A percentile compares a stretch with the other conserved stretches of the same genome.
Evolutionary conservation across 257 asterid genomes (phyloP).

Genomic region (Solanum microdontum): DNA sequence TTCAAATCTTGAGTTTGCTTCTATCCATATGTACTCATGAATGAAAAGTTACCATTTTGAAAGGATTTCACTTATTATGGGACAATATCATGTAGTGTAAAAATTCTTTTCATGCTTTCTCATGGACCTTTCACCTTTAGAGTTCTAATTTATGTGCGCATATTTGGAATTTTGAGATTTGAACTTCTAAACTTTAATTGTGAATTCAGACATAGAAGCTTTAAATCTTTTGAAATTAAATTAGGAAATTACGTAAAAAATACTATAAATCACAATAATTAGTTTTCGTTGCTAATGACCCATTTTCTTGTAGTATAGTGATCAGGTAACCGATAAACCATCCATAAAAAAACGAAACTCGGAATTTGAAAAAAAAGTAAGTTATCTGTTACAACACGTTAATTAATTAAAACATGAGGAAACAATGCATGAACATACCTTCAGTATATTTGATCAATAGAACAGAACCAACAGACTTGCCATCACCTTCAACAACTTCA

Average conservation of each 20-base stretch:
- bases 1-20: too few relatives aligned
- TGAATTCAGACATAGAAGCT: too few relatives aligned
- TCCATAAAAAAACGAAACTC: background rate
- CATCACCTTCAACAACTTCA: slow-evolving; percentile 75
- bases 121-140: too few relatives aligned
- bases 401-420: background rate
- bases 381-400: background rate
- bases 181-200: too few relatives aligned
- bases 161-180: too few relatives aligned
- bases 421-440: slow-evolving; percentile 21
- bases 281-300: background rate
- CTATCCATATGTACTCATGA: background rate
- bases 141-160: background rate
- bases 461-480: slow-evolving; percentile 49
- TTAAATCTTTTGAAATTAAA: too few relatives aligned
- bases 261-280: too few relatives aligned
- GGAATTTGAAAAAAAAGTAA: background rate
- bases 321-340: background rate
- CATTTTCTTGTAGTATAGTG: background rate
- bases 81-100: background rate
- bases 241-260: too few relatives aligned
- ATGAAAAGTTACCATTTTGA: background rate
- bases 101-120: too few relatives aligned
- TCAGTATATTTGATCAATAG: slow-evolving; percentile 44
- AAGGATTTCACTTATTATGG: background rate